Conservation (phyloP, 148 eudicot species). For the Selenicereus undatus region DNA sequence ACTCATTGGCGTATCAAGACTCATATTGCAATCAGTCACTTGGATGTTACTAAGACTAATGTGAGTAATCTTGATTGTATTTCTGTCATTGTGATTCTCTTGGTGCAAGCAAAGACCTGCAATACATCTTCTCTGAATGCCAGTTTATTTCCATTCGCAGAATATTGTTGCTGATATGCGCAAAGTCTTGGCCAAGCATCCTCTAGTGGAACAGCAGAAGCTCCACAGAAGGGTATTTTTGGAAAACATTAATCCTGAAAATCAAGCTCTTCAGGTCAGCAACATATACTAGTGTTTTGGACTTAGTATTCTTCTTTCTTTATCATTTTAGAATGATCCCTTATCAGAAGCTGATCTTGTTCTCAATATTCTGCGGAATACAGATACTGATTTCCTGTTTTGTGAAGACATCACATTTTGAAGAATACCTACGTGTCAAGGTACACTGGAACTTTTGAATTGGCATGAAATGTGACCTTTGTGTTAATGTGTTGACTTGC, state of each 20-base stretch:
- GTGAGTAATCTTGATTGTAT: constrained; percentile 40
- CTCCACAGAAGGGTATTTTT: constrained; percentile 93
- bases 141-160: constrained; percentile 33
- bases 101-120: constrained; percentile 10
- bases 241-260: constrained; percentile 76
- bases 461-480: background rate
- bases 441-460: constrained; percentile 33
- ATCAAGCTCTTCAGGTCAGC: constrained; percentile 84
- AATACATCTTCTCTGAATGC: constrained; percentile 7
- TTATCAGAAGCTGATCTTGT: background rate
- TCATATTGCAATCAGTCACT: constrained; percentile 81
- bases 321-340: background rate
- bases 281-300: background rate
- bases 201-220: constrained; percentile 89
- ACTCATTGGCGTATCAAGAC: constrained; percentile 97
- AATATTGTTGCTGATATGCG: constrained; percentile 98
- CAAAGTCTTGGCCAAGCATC: constrained; percentile 89
- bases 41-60: constrained; percentile 78
- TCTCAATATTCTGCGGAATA: constrained; percentile 8
- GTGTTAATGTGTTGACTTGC: background rate
- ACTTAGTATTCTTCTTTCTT: constrained; percentile 3
- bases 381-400: constrained; percentile 91
- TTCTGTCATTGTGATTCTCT: background rate
- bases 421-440: constrained; percentile 85
- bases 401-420: constrained; percentile 85